Conservation (phyloP, 176 grass and related monocot genomes). For the Hordeum vulgare region DNA sequence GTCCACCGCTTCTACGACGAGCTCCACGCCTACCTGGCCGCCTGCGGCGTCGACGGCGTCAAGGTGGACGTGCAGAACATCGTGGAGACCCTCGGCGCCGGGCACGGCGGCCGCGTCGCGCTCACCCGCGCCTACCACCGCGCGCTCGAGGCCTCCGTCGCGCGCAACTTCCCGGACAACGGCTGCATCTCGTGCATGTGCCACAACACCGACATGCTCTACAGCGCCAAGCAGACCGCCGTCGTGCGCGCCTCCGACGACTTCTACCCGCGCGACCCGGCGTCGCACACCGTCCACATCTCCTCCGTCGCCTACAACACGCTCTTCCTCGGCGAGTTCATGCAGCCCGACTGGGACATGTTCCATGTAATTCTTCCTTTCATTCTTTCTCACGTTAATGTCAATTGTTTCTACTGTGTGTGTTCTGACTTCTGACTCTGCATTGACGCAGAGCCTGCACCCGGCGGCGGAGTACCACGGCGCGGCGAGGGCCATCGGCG, state of each 20-base stretch:
- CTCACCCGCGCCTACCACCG: slow-evolving; percentile 57
- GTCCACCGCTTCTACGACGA: slow-evolving; percentile 54
- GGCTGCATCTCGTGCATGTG: slow-evolving; percentile 89
- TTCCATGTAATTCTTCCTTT: slow-evolving; percentile 39
- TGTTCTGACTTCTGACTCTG: not conserved
- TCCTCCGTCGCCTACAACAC: slow-evolving; percentile 70
- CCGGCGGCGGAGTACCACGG: slow-evolving; percentile 85
- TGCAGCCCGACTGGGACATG: slow-evolving; percentile 98
- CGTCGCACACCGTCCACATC: slow-evolving; percentile 77
- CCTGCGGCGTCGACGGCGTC: slow-evolving; percentile 67
- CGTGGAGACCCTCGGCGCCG: slow-evolving; percentile 68
- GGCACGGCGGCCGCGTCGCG: slow-evolving; percentile 56
- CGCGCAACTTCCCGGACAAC: slow-evolving; percentile 62
- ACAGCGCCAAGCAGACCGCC: slow-evolving; percentile 56
- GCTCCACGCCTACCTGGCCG: slow-evolving; percentile 65
- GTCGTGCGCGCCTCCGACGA: slow-evolving; percentile 80
- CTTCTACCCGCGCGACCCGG: slow-evolving; percentile 80
- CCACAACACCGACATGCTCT: slow-evolving; percentile 77
- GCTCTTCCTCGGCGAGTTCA: slow-evolving; percentile 84
- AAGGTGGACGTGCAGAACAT: slow-evolving; percentile 95
- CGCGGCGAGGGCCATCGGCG: slow-evolving; percentile 58
- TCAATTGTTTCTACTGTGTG: not conserved
- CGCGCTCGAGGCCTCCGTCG: slow-evolving; percentile 65
- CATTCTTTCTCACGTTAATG: not conserved
- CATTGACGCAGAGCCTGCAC: slow-evolving; percentile 44